Evolutionary conservation across 2,329 filamentous ascomycete genomes (phyloP).

Genomic region (Phialophora chinensis): DNA sequence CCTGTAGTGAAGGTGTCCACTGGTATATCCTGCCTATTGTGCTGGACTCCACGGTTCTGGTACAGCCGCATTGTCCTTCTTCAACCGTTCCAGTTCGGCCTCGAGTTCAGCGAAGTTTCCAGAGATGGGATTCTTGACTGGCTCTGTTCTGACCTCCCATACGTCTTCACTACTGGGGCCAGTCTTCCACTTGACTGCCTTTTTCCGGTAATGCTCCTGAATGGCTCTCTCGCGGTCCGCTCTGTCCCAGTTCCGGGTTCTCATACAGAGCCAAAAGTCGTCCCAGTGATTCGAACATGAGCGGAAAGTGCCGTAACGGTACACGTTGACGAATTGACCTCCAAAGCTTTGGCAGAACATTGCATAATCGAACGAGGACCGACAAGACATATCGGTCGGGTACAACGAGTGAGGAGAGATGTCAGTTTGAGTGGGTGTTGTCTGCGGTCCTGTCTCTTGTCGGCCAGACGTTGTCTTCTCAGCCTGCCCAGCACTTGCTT

Average conservation of each 20-base stretch:
- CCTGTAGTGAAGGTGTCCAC: not conserved
- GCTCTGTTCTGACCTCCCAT: constrained; percentile 75
- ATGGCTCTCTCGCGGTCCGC: constrained; percentile 66
- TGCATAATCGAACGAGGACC: constrained; percentile 85
- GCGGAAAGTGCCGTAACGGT: constrained; percentile 79
- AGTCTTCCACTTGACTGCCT: constrained; percentile 69
- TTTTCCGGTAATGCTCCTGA: constrained; percentile 70
- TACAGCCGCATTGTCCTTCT: constrained; percentile 44
- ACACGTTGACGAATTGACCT: constrained; percentile 89
- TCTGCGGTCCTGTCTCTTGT: constrained; percentile 12
- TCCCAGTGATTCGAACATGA: constrained; percentile 85
- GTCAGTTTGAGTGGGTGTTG: constrained; percentile 39
- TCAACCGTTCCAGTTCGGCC: constrained; percentile 50
- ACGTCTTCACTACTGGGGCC: constrained; percentile 85
- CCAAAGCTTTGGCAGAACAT: constrained; percentile 90
- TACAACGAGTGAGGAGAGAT: constrained; percentile 72
- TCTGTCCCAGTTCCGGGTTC: constrained; percentile 68
- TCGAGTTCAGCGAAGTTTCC: constrained; percentile 53
- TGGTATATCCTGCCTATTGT: constrained; percentile 15
- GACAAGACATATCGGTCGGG: constrained; percentile 84
- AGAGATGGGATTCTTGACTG: constrained; percentile 59
- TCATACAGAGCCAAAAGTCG: constrained; percentile 99
- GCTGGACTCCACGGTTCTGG: constrained; percentile 32
- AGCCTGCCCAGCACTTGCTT: constrained; percentile 36
- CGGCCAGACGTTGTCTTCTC: constrained; percentile 21